Conservation (phyloP, 345 rosid genomes). For the Eucalyptus tenuipes region DNA sequence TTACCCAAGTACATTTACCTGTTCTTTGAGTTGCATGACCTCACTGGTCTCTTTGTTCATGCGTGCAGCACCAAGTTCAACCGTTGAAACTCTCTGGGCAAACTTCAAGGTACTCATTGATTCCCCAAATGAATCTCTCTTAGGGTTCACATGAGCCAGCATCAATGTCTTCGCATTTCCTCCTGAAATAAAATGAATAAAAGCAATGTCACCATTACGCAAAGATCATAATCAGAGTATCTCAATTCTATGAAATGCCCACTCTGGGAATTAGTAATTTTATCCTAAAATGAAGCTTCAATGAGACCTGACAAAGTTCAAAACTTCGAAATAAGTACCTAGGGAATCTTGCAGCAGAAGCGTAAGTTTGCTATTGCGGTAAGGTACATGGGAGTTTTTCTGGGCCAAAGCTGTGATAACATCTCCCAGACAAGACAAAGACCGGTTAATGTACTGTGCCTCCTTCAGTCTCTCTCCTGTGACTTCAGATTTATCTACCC, state of each 20-base stretch:
- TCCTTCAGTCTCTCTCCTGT: conserved; percentile 91
- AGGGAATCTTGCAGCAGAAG: conserved; percentile 90
- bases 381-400: conserved; percentile 82
- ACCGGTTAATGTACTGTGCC: conserved; percentile 84
- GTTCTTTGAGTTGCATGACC: conserved; percentile 73
- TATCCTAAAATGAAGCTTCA: neutral
- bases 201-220: neutral
- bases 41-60: conserved; percentile 71
- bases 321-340: conserved; percentile 17
- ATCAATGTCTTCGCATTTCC: conserved; percentile 84
- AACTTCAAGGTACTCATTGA: conserved; percentile 84
- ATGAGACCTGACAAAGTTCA: neutral
- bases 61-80: conserved; percentile 80
- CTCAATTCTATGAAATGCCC: neutral
- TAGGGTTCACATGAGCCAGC: conserved; percentile 94
- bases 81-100: conserved; percentile 75
- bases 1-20: conserved; percentile 21
- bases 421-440: conserved; percentile 93
- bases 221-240: neutral
- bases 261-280: neutral
- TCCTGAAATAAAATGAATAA: conserved; percentile 19
- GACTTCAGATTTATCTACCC: conserved; percentile 90
- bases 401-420: conserved; percentile 85
- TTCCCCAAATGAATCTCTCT: conserved; percentile 69
- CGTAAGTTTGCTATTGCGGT: conserved; percentile 95